Base-by-base conservation (phyloP, 768 basidiomycete genomes). In the Phylloporus sp. region DNA sequence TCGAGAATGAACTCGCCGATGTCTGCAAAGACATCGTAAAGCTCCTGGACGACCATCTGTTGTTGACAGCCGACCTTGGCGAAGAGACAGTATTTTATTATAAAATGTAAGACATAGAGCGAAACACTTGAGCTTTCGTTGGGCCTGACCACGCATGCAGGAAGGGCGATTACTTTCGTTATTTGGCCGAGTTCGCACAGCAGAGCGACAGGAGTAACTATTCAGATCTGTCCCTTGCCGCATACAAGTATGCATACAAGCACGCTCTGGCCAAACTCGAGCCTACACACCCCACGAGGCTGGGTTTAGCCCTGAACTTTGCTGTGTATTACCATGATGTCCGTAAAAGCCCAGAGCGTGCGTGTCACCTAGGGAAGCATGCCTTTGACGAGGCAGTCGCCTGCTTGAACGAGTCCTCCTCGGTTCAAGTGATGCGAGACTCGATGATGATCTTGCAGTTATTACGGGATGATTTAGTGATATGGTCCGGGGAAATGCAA, bases 271-370 rank as follows among this genome's bases (percentile, higher is more conserved):
- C 79, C 51, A 84, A 86, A 61, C 80, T 95, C 47, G 83, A 82
- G 23, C 76, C 85, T 6, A 82, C 86, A 43, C 88, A 94, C 72
- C 91, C 92, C 50, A 94, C 92, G 55, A 81, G 91, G 60, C 75
- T 95, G 52, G 92, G 91, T 31, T 75, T 95, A 45, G 91, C 91
- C 29, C 77, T 95, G 62, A 95, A 94, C 74, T 93, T 95, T 72
- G 86, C 90, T n/a, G 92, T 95, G 45, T 95, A 89, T 75, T 93
- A 88, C 69, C 91, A 91, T 67, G 79, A 94, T 67, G 89, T 93
- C 61, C 79, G 83, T 58, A 84, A 85, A 69, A 88, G 86, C 65
- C 89, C 92, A 23, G 88, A 91, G 63, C 78, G 88, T 56, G 91
- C 91, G 28, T 92, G 90, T 68, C 87, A 88, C 66, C 76, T 94